Evolutionary conservation across 2,329 filamentous ascomycete species (phyloP).

Genomic region (Colletotrichum filicis): DNA sequence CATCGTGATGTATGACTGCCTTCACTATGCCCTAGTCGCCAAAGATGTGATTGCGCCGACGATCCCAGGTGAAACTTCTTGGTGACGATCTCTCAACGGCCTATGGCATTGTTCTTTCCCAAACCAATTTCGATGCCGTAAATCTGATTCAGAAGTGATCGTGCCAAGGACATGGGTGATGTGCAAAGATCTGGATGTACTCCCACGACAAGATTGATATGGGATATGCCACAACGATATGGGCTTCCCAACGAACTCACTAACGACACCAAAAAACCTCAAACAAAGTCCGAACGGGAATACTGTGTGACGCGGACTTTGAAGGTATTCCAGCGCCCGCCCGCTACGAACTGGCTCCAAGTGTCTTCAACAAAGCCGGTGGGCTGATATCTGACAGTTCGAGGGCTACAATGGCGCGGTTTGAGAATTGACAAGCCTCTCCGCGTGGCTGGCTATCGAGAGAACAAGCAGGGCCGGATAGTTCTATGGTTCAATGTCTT

Average conservation of each 20-base stretch:
- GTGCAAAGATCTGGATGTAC: too few relatives aligned
- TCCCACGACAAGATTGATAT: too few relatives aligned
- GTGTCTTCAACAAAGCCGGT: not conserved
- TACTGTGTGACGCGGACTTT: not conserved
- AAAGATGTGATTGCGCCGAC: too few relatives aligned
- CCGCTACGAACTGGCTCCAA: not conserved
- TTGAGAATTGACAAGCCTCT: not conserved
- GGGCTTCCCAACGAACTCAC: too few relatives aligned
- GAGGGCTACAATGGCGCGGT: not conserved
- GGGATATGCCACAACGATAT: not conserved
- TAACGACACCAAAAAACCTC: not conserved
- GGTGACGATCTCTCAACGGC: too few relatives aligned
- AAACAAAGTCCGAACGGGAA: not conserved
- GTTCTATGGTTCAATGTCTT: too few relatives aligned
- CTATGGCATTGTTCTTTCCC: too few relatives aligned
- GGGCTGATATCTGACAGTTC: not conserved
- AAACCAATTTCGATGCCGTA: too few relatives aligned
- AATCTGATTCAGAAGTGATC: too few relatives aligned
- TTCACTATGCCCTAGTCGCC: not conserved
- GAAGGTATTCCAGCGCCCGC: not conserved
- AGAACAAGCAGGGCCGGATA: not conserved
- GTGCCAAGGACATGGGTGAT: too few relatives aligned
- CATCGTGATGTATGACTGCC: not conserved
- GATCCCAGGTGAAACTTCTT: too few relatives aligned
- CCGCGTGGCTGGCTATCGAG: not conserved